Base-by-base conservation (phyloP, 1,284 basidiomycete genomes). In the Malassezia sp. region DNA sequence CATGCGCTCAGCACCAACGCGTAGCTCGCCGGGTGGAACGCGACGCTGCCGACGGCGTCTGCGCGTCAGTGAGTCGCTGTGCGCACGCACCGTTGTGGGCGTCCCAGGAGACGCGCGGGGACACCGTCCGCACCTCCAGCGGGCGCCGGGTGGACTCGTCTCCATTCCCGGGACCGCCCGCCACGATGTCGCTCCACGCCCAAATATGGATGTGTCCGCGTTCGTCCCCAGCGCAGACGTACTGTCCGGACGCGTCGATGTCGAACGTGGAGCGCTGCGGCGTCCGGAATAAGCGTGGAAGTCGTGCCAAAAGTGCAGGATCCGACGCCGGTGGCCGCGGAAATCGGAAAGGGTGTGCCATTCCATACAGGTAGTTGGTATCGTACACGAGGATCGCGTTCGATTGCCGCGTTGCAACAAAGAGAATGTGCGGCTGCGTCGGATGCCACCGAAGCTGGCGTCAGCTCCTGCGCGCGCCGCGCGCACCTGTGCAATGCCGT, bases 11-110 rank as follows among this genome's bases (percentile, higher is more conserved):
- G 15, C 5, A 49, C 21, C 21, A 5, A 30, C 9, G 23, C 27
- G 15, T n/a, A 11, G 17, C 38, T 9, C 17, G 9, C 9, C 6
- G 39, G 46, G 15, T 24, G 30, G 20, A 49, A 49, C 4, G 38
- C 40, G 5, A 34, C 22, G 21, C 46, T 49, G 1, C 46, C 46
- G n/a, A 49, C 17, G n/a, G 46, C 34, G 26, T 49, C 46, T 42
- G 12, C n/a, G n/a, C 20, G 20, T 38, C 8, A 44, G 30, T 22
- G 15, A 42, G 15, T n/a, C 6, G 20, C 10, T 3, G 11, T 3
- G 12, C 4, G 1, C 12, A 42, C 45, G 31, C 26, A 48, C 45
- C 45, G 22, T 21, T 23, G 29, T 49, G 46, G 4, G 46, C 46
- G 12, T 38, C 22, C 40, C 40, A 49, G 18, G 37, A 24, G 12